Evolutionary conservation across 2,329 filamentous ascomycete genomes (phyloP), one percentile per base, ranked within the genome.

Genomic region (Apiospora saccharicola): DNA sequence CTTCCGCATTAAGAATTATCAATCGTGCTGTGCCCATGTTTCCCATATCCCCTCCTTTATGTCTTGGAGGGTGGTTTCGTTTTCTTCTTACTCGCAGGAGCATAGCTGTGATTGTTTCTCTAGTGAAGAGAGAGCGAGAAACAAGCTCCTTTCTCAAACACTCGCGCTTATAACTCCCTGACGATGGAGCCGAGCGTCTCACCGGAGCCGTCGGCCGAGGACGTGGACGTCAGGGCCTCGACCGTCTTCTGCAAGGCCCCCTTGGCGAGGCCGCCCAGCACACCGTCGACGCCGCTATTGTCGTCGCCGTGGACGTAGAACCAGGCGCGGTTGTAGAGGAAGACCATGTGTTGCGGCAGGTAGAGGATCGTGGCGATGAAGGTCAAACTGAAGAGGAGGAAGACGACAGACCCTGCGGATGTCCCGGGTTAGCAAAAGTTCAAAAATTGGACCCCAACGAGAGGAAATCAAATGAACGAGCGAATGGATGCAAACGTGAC

Each of bases 221-320:
- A 75, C 12, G 76, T 76, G 34, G 76, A 76, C 30, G 74, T 53
- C 30, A 71, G 37, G 24, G 51, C 43, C 34, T 71, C 51, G 43
- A 34, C 69, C 49, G 69, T 71, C 69, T 46, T 61, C 26, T 82
- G 82, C 53, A 83, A 80, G 16, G 83, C 83, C 46, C 82, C 83
- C 78, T 85, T 85, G 30, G 69, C 69, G n/a, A 71, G 26, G 51
- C 69, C 53, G 57, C 69, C 46, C 69, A 71, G 69, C 24, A 67
- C 53, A 53, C 57, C 51, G 69, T 41, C 71, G 49, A 49, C 69
- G 41, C 74, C 72, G 71, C 75, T 75, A 73, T 86, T 87, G 77
- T 90, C 88, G 80, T 98, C 95, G 77, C 96, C 96, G 75, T 92
- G 92, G 82, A 94, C 94, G 87, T 99, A 99, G 87, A 98, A 99